Conservation (phyloP, 73 alveolate species). For the Tetrahymena malaccensis region DNA sequence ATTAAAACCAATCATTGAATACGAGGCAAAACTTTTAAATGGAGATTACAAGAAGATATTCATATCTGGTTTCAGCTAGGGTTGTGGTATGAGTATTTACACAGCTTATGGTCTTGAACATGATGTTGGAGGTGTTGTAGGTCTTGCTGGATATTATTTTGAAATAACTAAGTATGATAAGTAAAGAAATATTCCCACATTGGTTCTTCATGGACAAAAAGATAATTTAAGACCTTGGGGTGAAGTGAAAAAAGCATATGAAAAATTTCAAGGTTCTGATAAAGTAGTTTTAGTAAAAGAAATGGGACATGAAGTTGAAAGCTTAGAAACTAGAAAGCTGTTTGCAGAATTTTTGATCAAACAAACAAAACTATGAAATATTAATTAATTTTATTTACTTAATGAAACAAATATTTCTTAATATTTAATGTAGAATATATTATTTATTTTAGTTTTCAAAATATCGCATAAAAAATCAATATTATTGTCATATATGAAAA, state of each 20-base stretch:
- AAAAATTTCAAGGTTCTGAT: not conserved
- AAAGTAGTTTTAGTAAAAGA: not conserved
- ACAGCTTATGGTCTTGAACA: not conserved
- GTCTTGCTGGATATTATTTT: not conserved
- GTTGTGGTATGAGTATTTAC: not conserved
- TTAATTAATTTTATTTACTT: not conserved
- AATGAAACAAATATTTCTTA: not conserved
- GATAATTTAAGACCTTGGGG: not conserved
- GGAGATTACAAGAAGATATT: not conserved
- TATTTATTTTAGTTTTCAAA: too few relatives aligned
- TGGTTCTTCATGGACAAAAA: not conserved
- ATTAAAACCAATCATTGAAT: not conserved
- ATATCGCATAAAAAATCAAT: too few relatives aligned
- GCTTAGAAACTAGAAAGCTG: not conserved
- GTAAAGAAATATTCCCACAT: not conserved
- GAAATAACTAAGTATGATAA: not conserved
- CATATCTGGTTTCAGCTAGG: not conserved
- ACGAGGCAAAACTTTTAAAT: not conserved
- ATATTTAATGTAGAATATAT: too few relatives aligned
- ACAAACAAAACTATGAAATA: not conserved
- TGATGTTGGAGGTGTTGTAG: not conserved
- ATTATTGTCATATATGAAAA: not conserved
- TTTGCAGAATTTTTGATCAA: not conserved
- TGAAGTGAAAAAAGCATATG: not conserved
- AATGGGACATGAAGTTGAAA: not conserved